Conservation (phyloP, 306 rosid genomes). For the Trifolium repens region DNA sequence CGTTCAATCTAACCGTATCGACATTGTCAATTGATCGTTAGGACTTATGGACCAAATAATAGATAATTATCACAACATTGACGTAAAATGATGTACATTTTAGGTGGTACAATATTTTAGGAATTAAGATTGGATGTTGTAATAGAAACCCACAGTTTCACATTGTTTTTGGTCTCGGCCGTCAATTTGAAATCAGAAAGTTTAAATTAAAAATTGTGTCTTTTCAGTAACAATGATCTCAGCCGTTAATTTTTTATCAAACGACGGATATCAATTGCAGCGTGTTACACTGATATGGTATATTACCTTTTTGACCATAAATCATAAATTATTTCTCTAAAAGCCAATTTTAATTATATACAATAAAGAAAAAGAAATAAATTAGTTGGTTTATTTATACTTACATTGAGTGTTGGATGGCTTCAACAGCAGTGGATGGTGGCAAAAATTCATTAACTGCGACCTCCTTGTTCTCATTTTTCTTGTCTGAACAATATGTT, state of each 20-base stretch:
- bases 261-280: too few species aligned
- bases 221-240: too few species aligned
- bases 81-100: conserved; percentile 14
- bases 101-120: not conserved
- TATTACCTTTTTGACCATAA: not conserved
- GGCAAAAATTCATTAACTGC: conserved; percentile 93
- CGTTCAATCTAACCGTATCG: too few species aligned
- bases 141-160: too few species aligned
- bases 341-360: not conserved
- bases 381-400: conserved; percentile 39
- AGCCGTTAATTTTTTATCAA: too few species aligned
- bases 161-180: too few species aligned
- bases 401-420: conserved; percentile 88
- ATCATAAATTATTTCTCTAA: not conserved
- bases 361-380: not conserved
- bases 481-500: conserved; percentile 73
- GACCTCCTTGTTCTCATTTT: conserved; percentile 96
- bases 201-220: too few species aligned
- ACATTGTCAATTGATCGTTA: too few species aligned
- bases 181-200: too few species aligned
- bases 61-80: conserved; percentile 28
- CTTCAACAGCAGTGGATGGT: conserved; percentile 69
- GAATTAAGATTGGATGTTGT: too few species aligned
- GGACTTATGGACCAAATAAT: conserved; percentile 34
- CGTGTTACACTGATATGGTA: not conserved